A percentile compares a stretch with the other conserved stretches of the same genome.
These are phyloP conservation scores for Daucus carota DNA, from an alignment of 129 eudicot genomes.

Conservation along the genomic window DNA sequence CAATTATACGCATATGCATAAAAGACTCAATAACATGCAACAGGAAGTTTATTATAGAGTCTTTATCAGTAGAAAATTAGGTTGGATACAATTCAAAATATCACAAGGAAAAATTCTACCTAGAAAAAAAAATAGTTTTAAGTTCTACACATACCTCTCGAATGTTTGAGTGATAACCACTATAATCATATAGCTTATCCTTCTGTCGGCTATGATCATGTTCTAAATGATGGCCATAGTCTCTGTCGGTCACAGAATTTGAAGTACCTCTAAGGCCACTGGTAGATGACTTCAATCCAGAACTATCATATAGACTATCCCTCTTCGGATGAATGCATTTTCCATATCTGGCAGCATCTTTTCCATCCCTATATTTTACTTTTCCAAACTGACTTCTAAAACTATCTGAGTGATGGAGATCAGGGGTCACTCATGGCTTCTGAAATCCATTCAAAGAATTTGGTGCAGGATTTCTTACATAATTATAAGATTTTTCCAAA, in stretches of 20 bases:
- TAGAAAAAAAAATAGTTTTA: no score
- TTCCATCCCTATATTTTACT: slow-evolving; percentile 15
- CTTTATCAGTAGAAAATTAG: no score
- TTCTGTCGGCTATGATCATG: slow-evolving; percentile 16
- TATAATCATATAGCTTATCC: slow-evolving; percentile 24
- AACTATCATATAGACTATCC: slow-evolving; percentile 6
- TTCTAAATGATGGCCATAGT: slow-evolving; percentile 19
- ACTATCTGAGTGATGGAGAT: slow-evolving; percentile 6
- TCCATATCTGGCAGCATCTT: slow-evolving; percentile 28
- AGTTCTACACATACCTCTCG: no score
- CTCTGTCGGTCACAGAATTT: slow-evolving; percentile 19
- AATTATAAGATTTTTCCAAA: slow-evolving; percentile 12
- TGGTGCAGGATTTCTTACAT: slow-evolving; percentile 13
- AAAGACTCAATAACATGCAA: no score
- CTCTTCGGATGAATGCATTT: slow-evolving; percentile 15
- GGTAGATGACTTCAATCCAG: slow-evolving; percentile 12
- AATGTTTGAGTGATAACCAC: slow-evolving; percentile 29
- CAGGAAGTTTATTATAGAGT: no score
- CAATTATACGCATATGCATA: no score
- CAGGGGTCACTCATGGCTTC: slow-evolving; percentile 19
- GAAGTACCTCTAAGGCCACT: slow-evolving; percentile 19
- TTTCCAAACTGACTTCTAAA: slow-evolving; percentile 15
- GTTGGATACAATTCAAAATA: no score
- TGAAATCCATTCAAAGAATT: slow-evolving; percentile 11
- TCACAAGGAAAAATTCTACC: no score